Conservation (phyloP, 1,284 basidiomycete species). For the Fistulinella cinereoalba region DNA sequence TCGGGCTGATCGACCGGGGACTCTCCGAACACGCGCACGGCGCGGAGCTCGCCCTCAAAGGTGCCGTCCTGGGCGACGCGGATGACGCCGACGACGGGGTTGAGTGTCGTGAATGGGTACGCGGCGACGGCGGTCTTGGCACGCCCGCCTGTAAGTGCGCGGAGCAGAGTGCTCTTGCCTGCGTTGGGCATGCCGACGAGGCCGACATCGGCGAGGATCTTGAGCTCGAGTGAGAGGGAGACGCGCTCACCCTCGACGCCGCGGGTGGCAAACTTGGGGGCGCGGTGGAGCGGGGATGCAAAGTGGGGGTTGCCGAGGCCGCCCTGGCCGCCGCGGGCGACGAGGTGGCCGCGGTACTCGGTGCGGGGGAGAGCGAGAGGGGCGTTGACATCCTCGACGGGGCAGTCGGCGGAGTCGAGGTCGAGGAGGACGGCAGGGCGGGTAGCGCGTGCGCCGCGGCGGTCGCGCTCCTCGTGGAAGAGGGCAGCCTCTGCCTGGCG, state of each 20-base stretch:
- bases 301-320: constrained; percentile 93
- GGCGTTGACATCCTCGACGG: constrained; percentile 49
- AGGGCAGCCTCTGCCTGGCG: constrained; percentile 68
- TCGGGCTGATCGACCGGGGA: constrained; percentile 10
- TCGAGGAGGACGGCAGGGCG: constrained; percentile 53
- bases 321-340: constrained; percentile 79
- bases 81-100: constrained; percentile 93
- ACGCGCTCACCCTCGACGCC: constrained; percentile 82
- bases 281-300: constrained; percentile 60
- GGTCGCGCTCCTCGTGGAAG: constrained; percentile 62
- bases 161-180: constrained; percentile 85
- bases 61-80: constrained; percentile 80
- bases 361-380: constrained; percentile 65
- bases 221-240: constrained; percentile 89
- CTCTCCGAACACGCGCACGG: constrained; percentile 64
- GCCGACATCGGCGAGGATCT: constrained; percentile 91
- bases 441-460: constrained; percentile 47
- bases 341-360: constrained; percentile 62
- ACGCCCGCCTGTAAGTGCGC: constrained; percentile 82
- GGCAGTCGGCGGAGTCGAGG: constrained; percentile 49
- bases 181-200: constrained; percentile 97
- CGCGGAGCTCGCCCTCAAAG: constrained; percentile 60
- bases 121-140: constrained; percentile 86
- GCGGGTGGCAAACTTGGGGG: constrained; percentile 78
- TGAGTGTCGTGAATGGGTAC: constrained; percentile 94